Evolutionary conservation across 2,329 filamentous ascomycete genomes (phyloP).

Genomic region (Xylariaceae sp.): DNA sequence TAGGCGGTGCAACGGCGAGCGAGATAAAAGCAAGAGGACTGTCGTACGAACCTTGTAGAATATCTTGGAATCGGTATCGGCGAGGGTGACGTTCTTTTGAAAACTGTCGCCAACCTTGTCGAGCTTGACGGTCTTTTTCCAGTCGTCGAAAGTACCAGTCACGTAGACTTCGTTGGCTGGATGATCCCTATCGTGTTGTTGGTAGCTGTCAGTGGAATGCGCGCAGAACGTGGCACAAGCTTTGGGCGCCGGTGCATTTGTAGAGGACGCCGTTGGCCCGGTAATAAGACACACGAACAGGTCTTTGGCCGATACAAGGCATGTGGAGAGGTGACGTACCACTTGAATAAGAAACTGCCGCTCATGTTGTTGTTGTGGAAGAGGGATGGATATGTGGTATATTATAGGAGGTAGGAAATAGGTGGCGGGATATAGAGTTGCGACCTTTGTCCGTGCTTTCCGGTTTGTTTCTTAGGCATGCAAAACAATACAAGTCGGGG

Average conservation of each 20-base stretch:
- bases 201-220: not conserved
- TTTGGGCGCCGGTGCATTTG: constrained; percentile 2
- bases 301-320: too few species aligned
- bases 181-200: constrained; percentile 62
- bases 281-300: constrained; percentile 1
- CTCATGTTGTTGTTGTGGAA: constrained; percentile 38
- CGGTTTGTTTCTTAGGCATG: not conserved
- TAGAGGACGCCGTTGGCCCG: not conserved
- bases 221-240: constrained; percentile 5
- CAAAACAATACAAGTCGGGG: not conserved
- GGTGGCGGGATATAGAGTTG: too few species aligned
- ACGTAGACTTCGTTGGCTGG: constrained; percentile 84
- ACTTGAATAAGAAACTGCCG: constrained; percentile 68
- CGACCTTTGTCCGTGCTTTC: too few species aligned
- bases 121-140: constrained; percentile 81
- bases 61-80: constrained; percentile 65
- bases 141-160: constrained; percentile 93
- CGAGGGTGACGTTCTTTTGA: constrained; percentile 74
- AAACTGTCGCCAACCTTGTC: constrained; percentile 71
- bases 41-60: constrained; percentile 79
- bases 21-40: constrained; percentile 8
- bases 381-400: too few species aligned
- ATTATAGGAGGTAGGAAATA: not conserved
- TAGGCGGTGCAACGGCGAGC: constrained; percentile 12
- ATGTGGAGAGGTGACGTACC: constrained; percentile 46